Base-by-base conservation (phyloP, 805 yeast species). In the Starmerella bombicola region DNA sequence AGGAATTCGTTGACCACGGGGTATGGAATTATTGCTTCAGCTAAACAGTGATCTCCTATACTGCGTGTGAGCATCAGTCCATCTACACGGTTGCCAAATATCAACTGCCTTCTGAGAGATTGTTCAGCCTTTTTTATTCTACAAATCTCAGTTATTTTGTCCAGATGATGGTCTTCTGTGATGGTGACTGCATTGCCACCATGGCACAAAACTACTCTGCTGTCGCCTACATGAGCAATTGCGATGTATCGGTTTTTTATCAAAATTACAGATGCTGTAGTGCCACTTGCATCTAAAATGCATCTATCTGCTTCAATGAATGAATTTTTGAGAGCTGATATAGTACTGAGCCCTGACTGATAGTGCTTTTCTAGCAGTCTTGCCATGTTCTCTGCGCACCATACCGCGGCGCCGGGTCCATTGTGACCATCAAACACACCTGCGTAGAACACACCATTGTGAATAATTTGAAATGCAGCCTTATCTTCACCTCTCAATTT, bases 51-150 rank as follows among this genome's bases (percentile, higher is more conserved):
- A 56, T 83, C 93, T 13, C 94, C 95, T 26, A 83, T 61, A 2
- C 93, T 78, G 49, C 95, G 66, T 1, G 91, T 80, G 10, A 83
- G 84, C 1, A 91, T 88, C 37, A 83, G 64, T 57, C 93, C 93
- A 55, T 81, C 80, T 20, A 83, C 93, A 10, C 52, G 42, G 16
- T 31, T 21, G 20, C 44, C 40, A 15, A 5, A 1, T 4, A 45
- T 33, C 32, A 38, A 5, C 4, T 12, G 20, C 25, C 10, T 22
- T 22, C 24, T 17, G 16, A 30, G 16, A 13, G 19, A 17, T 10
- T 17, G 10, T 17, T 35, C 45, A 4, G 35, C 40, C 9, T 3
- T 16, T 13, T 9, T 21, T 3, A 49, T 5, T 3, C 51, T 44
- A 13, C 9, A 18, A 7, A 24, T 22, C 39, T 49, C 53, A 12